Conservation (phyloP, 2,329 filamentous ascomycete genomes). For the Colletotrichum incanum region DNA sequence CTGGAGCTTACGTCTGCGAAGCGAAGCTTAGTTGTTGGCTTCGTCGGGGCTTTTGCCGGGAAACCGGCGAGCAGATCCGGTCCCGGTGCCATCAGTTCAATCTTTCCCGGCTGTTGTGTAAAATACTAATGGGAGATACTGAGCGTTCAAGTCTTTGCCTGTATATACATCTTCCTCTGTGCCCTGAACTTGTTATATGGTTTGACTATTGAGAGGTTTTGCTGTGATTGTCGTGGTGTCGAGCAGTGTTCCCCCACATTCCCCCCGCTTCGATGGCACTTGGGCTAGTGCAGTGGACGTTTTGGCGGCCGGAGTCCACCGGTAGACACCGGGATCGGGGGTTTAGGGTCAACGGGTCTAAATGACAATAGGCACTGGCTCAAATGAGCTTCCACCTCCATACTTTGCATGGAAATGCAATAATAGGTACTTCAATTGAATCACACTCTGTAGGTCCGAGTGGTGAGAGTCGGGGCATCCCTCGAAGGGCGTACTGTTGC, state of each 20-base stretch:
- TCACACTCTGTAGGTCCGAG: too few species aligned
- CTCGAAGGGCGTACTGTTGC: too few species aligned
- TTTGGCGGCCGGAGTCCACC: conserved; percentile 22
- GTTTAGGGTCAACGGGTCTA: background rate
- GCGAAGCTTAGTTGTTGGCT: conserved; percentile 23
- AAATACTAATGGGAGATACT: background rate
- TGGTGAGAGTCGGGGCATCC: too few species aligned
- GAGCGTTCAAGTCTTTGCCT: background rate
- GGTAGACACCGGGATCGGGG: conserved; percentile 5
- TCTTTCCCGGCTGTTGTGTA: background rate
- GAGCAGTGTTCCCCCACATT: conserved; percentile 22
- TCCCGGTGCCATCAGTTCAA: conserved; percentile 20
- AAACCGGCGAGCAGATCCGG: conserved; percentile 32
- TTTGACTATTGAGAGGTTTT: background rate
- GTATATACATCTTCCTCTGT: too few species aligned
- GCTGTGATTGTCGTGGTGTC: background rate
- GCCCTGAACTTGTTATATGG: too few species aligned
- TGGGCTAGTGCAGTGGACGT: conserved; percentile 18
- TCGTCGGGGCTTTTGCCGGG: conserved; percentile 26
- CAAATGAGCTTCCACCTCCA: too few species aligned
- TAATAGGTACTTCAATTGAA: too few species aligned
- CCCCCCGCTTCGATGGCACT: conserved; percentile 25
- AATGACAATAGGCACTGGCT: background rate
- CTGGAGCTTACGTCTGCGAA: conserved; percentile 33
- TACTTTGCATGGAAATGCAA: too few species aligned